Conservation (phyloP, 2,329 filamentous ascomycete genomes). For the Bertia moriformis region DNA sequence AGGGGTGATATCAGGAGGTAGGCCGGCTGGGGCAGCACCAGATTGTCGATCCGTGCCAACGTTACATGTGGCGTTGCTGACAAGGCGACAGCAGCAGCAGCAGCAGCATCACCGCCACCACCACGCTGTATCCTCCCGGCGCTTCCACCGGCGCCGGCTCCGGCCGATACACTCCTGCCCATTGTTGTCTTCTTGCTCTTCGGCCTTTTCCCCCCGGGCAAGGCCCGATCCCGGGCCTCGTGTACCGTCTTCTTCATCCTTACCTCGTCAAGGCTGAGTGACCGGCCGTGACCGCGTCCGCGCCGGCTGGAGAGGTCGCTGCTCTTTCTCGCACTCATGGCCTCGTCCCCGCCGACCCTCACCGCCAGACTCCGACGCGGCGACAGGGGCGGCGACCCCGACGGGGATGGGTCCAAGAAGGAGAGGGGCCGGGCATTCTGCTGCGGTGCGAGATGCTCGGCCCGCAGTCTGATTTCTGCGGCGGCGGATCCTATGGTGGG, state of each 20-base stretch:
- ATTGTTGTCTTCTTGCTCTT: constrained; percentile 3
- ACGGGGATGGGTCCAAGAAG: constrained; percentile 12
- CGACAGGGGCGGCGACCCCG: constrained; percentile 9
- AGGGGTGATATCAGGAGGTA: constrained; percentile 59
- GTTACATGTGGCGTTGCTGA: constrained; percentile 9
- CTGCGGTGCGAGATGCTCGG: constrained; percentile 50
- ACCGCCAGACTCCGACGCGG: constrained; percentile 22
- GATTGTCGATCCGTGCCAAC: constrained; percentile 15
- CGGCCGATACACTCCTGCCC: too few species aligned
- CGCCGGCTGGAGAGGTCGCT: too few species aligned
- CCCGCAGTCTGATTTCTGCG: constrained; percentile 57
- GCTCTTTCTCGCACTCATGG: constrained; percentile 18
- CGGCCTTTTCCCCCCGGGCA: too few species aligned
- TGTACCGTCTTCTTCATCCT: constrained; percentile 28
- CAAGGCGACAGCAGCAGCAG: too few species aligned
- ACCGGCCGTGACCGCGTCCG: constrained; percentile 8
- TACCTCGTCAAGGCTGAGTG: constrained; percentile 26
- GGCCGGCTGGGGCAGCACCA: constrained; percentile 23
- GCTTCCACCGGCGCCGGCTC: too few species aligned
- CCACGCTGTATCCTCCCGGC: too few species aligned
- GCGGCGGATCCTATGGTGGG: constrained; percentile 39
- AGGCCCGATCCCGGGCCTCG: constrained; percentile 28
- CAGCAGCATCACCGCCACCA: too few species aligned
- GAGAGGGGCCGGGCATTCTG: constrained; percentile 31
- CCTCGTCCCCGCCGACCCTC: constrained; percentile 34